Base-by-base conservation (phyloP, 2,329 filamentous ascomycete species). In the Ophidiomyces ophidiicola region DNA sequence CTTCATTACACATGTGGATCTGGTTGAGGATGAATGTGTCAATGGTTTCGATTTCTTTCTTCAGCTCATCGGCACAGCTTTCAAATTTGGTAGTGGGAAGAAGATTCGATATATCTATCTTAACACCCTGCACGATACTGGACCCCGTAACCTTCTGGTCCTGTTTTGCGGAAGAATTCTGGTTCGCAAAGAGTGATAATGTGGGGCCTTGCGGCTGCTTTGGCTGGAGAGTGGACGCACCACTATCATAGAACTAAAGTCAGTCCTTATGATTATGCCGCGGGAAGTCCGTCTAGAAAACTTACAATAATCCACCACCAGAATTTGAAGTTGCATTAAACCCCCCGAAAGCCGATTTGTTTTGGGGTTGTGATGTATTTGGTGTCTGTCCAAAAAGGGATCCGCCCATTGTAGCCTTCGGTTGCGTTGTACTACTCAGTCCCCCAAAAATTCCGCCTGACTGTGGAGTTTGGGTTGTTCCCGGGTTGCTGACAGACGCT, bases 61-160 rank as follows among this genome's bases (percentile, higher is more conserved):
- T 85, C 11, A 94, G 68, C 20, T 83, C 76, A 48, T 88, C 81
- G 44, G 82, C 76, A 19, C 94, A 78, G 59, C 94, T 88, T 55
- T 86, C 84, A 66, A 90, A 94, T 45, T 90, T 83, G 3, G 86
- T 94, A 0, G 87, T 93, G 11, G 82, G 80, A 37, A 85, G 77
- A 44, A 96, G 68, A 54, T 82, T 83, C 50, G 74, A 74, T 37
- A 82, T 63, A 59, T 90, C 82, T 51, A 93, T 82, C 52, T 82
- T 79, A 12, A 85, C 80, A 12, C 81, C 83, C 0, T 80, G 77
- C 11, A 78, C 70, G 10, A 64, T 57, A 2, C 54, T 58, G 3
- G 48, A 49, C 6, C 48, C 45, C 18, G 53, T 46, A 6, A 56
- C 53, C 47, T 51, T 58, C 44, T 57, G 55, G 44, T 56, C 57